Evolutionary conservation across 805 yeast species (phyloP).

Genomic region (Metschnikowia corniflorae): DNA sequence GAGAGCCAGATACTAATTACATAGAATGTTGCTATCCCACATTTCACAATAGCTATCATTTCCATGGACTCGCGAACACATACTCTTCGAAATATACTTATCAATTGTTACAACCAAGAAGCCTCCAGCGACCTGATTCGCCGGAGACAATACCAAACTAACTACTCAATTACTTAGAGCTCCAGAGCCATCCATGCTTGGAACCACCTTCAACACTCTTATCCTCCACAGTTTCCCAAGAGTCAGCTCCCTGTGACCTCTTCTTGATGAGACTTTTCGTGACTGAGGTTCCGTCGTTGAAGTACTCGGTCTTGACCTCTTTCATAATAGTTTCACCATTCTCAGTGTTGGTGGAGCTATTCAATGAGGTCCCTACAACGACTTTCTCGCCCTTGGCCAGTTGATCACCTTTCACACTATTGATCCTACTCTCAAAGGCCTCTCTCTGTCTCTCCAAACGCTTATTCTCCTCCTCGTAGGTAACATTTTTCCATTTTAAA

Average conservation of each 20-base stretch:
- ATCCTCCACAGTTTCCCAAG: conserved; percentile 33
- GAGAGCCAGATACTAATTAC: too few species aligned
- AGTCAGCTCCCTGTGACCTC: conserved; percentile 32
- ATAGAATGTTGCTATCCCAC: too few species aligned
- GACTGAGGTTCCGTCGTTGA: conserved; percentile 34
- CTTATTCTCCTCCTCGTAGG: conserved; percentile 3
- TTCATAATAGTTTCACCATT: conserved; percentile 27
- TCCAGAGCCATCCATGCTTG: conserved; percentile 26
- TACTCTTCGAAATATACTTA: too few species aligned
- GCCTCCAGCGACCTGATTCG: too few species aligned
- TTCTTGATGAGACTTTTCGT: conserved; percentile 29
- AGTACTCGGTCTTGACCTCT: conserved; percentile 33
- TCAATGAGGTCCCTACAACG: conserved; percentile 29
- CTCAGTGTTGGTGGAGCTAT: conserved; percentile 25
- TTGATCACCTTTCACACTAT: not conserved
- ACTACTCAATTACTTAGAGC: too few species aligned
- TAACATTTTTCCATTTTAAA: conserved; percentile 58
- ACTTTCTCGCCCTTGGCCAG: conserved; percentile 1
- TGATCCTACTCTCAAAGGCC: not conserved
- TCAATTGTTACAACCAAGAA: too few species aligned
- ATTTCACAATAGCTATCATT: too few species aligned
- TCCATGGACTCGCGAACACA: too few species aligned
- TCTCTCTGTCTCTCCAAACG: not conserved
- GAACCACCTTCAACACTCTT: conserved; percentile 17
- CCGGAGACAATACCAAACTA: too few species aligned